These are phyloP conservation scores for Pseudotsuga menziesii DNA, from an alignment of 75 land plant species.

Conservation along the genomic window DNA sequence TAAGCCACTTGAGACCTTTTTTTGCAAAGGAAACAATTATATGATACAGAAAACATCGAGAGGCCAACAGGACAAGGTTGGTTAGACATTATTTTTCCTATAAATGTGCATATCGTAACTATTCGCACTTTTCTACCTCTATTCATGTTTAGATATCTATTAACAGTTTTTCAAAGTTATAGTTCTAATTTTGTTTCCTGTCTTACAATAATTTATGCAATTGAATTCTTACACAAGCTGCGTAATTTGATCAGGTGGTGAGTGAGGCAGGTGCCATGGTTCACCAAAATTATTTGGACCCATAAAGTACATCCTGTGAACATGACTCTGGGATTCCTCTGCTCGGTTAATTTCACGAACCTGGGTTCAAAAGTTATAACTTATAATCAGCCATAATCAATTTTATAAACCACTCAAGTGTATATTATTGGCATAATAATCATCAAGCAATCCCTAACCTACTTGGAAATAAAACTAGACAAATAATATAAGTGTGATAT, in stretches of 20 bases:
- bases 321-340: constrained; percentile 96
- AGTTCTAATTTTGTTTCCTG: neutral
- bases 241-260: constrained; percentile 86
- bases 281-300: constrained; percentile 90
- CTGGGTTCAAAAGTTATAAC: constrained; percentile 20
- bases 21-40: no score
- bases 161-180: neutral
- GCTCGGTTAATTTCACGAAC: constrained; percentile 72
- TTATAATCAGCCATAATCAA: neutral
- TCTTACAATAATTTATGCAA: neutral
- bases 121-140: neutral
- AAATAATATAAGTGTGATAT: neutral
- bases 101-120: neutral
- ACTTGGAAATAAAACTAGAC: neutral
- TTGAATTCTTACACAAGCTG: constrained; percentile 75
- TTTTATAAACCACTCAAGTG: neutral
- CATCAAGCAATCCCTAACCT: neutral
- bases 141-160: neutral
- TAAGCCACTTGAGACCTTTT: no score
- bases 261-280: constrained; percentile 95
- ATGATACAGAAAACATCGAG: no score
- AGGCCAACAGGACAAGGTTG: no score
- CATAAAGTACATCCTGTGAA: constrained; percentile 91
- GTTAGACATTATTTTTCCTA: neutral
- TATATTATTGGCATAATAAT: neutral